Evolutionary conservation across 2,329 filamentous ascomycete species (phyloP), one percentile per base, ranked within the genome.

Genomic region (Colletotrichum lindemuthianum): DNA sequence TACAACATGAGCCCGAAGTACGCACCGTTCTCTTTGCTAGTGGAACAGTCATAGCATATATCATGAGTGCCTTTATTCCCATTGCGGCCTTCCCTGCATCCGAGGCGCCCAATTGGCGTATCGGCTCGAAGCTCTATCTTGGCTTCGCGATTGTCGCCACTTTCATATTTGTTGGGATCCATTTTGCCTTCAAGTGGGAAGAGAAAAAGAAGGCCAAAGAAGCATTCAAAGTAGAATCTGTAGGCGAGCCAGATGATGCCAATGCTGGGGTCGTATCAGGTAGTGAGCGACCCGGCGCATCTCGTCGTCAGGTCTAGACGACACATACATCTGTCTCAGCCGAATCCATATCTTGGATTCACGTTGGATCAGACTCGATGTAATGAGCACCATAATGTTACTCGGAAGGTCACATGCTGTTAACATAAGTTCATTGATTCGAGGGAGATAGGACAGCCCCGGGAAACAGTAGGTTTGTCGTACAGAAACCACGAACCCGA

Each of bases 11-110:
- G 15, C 61, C 61, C 13, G 50, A 60, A 6, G 61, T 65, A 6
- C 61, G 57, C 4, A 65, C 61, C n/a, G 61, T 65, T 4, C 39
- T 65, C 2, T 65, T 65, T 16, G 57, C 57, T n/a, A 60, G 57
- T 45, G 61, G 61, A 1, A 65, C 61, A 2, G 36, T 51, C 8
- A 32, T 65, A 0, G 58, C 61, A 0, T 65, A 60, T 34, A 45
- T 65, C 15, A 60, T 60, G 50, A 65, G 45, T 32, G 61, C 61
- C 13, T 65, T 60, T 58, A 56, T 65, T 10, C 61, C 61, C 40
- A 55, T 60, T 8, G 61, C 57, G 6, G 61, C 61, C 9, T 60
- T 60, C 6, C 61, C 57, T 0, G 45, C 57, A 1, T 65, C 45
- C 4, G 45, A 65, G 13, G 50, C 51, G 1, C 45, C 57, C 6